Evolutionary conservation across 2,329 filamentous ascomycete genomes (phyloP).

Genomic region (Rasamsonia emersonii): DNA sequence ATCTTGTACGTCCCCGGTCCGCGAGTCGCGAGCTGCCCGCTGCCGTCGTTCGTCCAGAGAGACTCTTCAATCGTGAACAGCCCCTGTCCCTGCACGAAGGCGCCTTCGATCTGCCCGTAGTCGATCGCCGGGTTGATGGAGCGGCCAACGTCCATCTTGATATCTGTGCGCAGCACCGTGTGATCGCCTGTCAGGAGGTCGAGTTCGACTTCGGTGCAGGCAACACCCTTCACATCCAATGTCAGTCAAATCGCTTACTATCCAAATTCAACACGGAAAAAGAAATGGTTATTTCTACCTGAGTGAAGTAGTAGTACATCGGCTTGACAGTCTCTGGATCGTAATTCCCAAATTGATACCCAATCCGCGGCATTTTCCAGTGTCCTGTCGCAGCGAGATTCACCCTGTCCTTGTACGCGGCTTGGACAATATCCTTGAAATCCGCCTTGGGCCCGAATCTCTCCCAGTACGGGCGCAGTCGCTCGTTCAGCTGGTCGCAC

Average conservation of each 20-base stretch:
- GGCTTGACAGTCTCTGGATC: slow-evolving; percentile 82
- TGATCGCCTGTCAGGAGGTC: slow-evolving; percentile 90
- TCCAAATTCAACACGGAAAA: no score
- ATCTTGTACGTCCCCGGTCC: slow-evolving; percentile 60
- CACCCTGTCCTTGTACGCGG: slow-evolving; percentile 91
- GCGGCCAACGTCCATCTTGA: slow-evolving; percentile 86
- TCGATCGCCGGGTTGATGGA: slow-evolving; percentile 62
- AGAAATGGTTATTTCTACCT: slow-evolving; percentile 83
- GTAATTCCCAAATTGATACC: slow-evolving; percentile 76
- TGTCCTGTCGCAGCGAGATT: slow-evolving; percentile 96
- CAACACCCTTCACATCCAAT: no score
- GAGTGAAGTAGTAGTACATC: slow-evolving; percentile 99
- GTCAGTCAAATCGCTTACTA: no score
- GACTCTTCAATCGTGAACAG: slow-evolving; percentile 71
- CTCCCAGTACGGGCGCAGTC: slow-evolving; percentile 74
- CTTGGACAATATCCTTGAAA: slow-evolving; percentile 83
- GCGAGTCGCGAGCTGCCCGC: slow-evolving; percentile 55
- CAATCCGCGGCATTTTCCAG: slow-evolving; percentile 96
- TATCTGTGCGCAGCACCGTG: slow-evolving; percentile 79
- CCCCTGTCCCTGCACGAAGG: slow-evolving; percentile 71
- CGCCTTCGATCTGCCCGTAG: slow-evolving; percentile 76
- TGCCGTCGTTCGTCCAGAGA: slow-evolving; percentile 55
- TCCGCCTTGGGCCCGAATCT: slow-evolving; percentile 61
- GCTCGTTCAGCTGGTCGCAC: slow-evolving; percentile 79
- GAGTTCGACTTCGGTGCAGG: slow-evolving; percentile 88